phyloP scores from a whole-genome alignment of 1,139 yeast genomes.

The Zygoascus meyerae region DNA sequence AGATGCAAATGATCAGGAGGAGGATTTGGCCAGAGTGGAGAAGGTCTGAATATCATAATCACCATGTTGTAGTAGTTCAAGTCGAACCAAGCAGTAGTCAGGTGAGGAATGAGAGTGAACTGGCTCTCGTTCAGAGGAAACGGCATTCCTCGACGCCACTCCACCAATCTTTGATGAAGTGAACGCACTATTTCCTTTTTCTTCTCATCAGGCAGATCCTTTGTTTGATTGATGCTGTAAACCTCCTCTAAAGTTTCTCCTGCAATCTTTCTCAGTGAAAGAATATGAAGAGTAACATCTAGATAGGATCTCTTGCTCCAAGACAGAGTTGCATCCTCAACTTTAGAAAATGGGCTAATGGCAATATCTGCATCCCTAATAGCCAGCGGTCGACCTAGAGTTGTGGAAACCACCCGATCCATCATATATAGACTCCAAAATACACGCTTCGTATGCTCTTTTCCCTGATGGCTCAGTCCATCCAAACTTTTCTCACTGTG shows the following conservation, averaged over 20 bases:
- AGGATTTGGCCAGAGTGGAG: conserved; percentile 24
- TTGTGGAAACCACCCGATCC: conserved; percentile 26
- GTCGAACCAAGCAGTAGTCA: conserved; percentile 24
- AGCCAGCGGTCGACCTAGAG: conserved; percentile 26
- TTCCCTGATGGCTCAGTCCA: conserved; percentile 18
- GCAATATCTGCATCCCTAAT: conserved; percentile 25
- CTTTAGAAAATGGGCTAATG: conserved; percentile 12
- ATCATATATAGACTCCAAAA: conserved; percentile 27
- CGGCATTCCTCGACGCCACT: conserved; percentile 23
- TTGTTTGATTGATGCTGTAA: conserved; percentile 11
- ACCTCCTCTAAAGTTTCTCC: conserved; percentile 22
- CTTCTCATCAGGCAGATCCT: conserved; percentile 9
- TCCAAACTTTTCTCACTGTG: conserved; percentile 40
- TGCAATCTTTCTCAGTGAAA: conserved; percentile 21
- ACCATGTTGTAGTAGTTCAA: conserved; percentile 24
- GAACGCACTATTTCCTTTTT: conserved; percentile 13
- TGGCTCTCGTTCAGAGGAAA: conserved; percentile 21
- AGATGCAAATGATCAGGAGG: conserved; percentile 16
- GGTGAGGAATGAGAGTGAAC: conserved; percentile 19
- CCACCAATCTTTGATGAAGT: conserved; percentile 20
- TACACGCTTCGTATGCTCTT: conserved; percentile 22
- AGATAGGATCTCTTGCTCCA: conserved; percentile 12
- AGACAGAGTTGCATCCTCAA: conserved; percentile 1
- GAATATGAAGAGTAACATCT: conserved; percentile 21
- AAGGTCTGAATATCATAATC: conserved; percentile 25